Base-by-base conservation (phyloP, 371 early-diverging fungal genomes). In the Mucor piriformis region DNA sequence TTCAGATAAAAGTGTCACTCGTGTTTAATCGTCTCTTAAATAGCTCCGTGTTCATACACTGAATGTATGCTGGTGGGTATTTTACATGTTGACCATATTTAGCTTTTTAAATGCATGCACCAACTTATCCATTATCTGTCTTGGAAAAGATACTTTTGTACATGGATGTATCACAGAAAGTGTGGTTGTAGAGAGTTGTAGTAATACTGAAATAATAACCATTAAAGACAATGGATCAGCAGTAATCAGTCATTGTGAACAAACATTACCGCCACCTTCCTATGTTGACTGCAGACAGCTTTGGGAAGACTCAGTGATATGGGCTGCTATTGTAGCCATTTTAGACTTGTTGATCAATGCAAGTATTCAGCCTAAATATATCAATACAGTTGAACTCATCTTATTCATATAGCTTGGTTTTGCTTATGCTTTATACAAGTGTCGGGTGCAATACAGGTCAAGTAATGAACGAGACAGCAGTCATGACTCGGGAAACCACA, bases 1-100 rank as follows among this genome's bases (percentile, higher is more conserved):
- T 20, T n/a, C n/a, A n/a, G n/a, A n/a, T n/a, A n/a, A n/a, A n/a
- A n/a, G n/a, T n/a, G n/a, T n/a, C n/a, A n/a, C n/a, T n/a, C n/a
- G n/a, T n/a, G n/a, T n/a, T n/a, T n/a, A n/a, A n/a, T n/a, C n/a
- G n/a, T n/a, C n/a, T n/a, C n/a, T n/a, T 29, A 18, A 24, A 33
- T 53, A 69, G 67, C 35, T 34, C n/a, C 63, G 59, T 25, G 13
- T 62, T 15, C 47, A 33, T 18, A 46, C 50, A 13, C 37, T 72
- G 1, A 68, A 59, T 42, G 54, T 65, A 20, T 51, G 59, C 38
- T 72, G 72, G 72, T 72, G 72, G 72, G 32, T 68, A 6, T 72
- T 65, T 40, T 72, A 68, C 24, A 44, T 24, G 0, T 42, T 72
- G 34, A 72, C 66, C 1, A 54, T 72, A 6, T 38, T 61, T 20